phyloP scores from a whole-genome alignment of 1,284 basidiomycete genomes.

The Cryptococcus wingfieldii region DNA sequence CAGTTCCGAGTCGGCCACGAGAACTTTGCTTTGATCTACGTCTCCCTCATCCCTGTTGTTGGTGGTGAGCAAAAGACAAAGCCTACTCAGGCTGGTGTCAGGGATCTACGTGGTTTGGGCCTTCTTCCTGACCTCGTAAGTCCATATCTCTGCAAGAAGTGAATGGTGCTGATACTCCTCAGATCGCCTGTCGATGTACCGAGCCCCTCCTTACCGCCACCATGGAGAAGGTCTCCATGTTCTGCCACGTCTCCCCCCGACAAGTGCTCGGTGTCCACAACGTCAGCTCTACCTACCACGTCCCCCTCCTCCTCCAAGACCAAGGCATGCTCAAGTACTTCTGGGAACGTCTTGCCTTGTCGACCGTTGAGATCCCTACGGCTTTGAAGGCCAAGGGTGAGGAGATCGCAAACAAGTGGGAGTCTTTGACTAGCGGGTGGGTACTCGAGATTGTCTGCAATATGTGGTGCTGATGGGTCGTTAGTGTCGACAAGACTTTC shows the following conservation, averaged over 20 bases:
- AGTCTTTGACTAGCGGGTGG: conserved; percentile 71
- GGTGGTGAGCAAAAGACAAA: conserved; percentile 99
- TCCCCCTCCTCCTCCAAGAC: conserved; percentile 84
- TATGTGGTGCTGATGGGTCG: not conserved
- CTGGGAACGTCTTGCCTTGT: conserved; percentile 72
- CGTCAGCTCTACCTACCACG: conserved; percentile 94
- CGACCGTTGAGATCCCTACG: conserved; percentile 57
- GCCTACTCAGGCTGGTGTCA: conserved; percentile 94
- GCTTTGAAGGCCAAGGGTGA: conserved; percentile 61
- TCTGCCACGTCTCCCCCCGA: conserved; percentile 90
- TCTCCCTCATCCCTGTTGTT: conserved; percentile 96
- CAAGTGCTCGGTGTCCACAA: conserved; percentile 98
- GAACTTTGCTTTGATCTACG: conserved; percentile 96
- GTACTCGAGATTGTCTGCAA: conserved; percentile 14
- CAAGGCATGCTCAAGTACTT: conserved; percentile 89
- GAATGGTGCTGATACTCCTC: not conserved
- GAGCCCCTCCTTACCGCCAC: conserved; percentile 70
- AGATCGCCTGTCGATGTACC: conserved; percentile 86
- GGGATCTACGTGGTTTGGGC: conserved; percentile 88
- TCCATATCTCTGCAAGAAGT: conserved; percentile 10
- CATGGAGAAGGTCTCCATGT: conserved; percentile 97
- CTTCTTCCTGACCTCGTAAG: conserved; percentile 85
- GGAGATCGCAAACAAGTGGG: conserved; percentile 71
- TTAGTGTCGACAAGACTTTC: conserved; percentile 68
- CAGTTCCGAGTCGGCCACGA: conserved; percentile 96